phyloP scores from a whole-genome alignment of 1,139 yeast genomes.

The Candida sp. region DNA sequence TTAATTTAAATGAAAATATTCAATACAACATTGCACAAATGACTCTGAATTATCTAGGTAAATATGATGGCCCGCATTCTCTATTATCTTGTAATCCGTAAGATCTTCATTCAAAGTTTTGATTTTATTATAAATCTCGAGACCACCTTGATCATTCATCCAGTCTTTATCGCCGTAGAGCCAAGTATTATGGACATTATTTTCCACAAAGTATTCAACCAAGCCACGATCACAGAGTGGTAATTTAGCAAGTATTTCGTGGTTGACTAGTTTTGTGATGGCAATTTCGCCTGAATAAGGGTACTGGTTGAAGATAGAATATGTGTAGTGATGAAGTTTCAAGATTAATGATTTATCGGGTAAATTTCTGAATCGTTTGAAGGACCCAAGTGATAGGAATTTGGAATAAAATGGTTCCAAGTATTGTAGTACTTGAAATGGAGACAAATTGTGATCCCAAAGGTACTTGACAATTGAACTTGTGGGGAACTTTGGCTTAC shows the following conservation, averaged over 20 bases:
- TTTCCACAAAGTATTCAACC: slow-evolving; percentile 22
- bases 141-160: slow-evolving; percentile 44
- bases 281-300: slow-evolving; percentile 47
- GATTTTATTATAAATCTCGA: slow-evolving; percentile 26
- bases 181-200: slow-evolving; percentile 29
- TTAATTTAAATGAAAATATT: slow-evolving; percentile 19
- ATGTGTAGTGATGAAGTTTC: slow-evolving; percentile 40
- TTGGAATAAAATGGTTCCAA: slow-evolving; percentile 42
- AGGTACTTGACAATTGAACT: slow-evolving; percentile 27
- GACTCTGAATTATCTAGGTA: slow-evolving; percentile 36
- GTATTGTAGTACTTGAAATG: slow-evolving; percentile 37
- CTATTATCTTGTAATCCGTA: slow-evolving; percentile 20
- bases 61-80: slow-evolving; percentile 42
- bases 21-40: slow-evolving; percentile 26
- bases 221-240: slow-evolving; percentile 44
- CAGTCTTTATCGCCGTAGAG: slow-evolving; percentile 44
- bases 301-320: slow-evolving; percentile 41
- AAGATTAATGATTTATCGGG: slow-evolving; percentile 21
- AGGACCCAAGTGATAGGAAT: slow-evolving; percentile 41
- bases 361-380: slow-evolving; percentile 34
- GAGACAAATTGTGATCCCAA: slow-evolving; percentile 40
- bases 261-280: slow-evolving; percentile 38
- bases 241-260: slow-evolving; percentile 36
- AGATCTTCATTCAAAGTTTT: slow-evolving; percentile 13
- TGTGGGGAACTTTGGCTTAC: slow-evolving; percentile 39